phyloP scores from a whole-genome alignment of 495 filamentous ascomycete species.

The Aspergillus saccharolyticus region DNA sequence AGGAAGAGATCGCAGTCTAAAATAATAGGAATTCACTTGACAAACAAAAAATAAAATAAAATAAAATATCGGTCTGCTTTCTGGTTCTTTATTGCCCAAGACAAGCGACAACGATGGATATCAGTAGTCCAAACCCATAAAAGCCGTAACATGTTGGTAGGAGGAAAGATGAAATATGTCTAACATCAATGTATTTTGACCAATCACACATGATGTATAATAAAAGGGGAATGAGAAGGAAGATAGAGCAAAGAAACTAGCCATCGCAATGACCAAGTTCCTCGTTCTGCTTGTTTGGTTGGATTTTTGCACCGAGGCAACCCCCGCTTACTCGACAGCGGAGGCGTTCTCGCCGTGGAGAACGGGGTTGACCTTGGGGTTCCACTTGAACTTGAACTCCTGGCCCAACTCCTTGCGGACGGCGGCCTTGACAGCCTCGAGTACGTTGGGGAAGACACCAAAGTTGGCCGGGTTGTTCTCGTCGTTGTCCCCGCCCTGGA shows the following conservation, averaged over 20 bases:
- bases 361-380: conserved; percentile 61
- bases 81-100: conserved; percentile 1
- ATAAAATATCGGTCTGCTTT: background rate
- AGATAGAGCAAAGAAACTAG: background rate
- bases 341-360: conserved; percentile 48
- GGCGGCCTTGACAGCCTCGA: conserved; percentile 50
- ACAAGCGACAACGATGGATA: conserved; percentile 24
- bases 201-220: background rate
- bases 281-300: background rate
- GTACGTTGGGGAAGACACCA: conserved; percentile 52
- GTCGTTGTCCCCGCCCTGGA: conserved; percentile 54
- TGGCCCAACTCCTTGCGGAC: conserved; percentile 52
- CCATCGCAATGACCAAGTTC: background rate
- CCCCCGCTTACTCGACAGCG: conserved; percentile 47
- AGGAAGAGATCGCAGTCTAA: background rate
- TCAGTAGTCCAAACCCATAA: conserved; percentile 27
- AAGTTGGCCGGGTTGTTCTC: conserved; percentile 53
- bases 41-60: background rate
- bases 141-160: conserved; percentile 6
- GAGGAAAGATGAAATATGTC: background rate
- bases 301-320: too few relatives aligned
- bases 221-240: conserved; percentile 8
- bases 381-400: conserved; percentile 56
- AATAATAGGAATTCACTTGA: background rate
- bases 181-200: conserved; percentile 4